A percentile compares a stretch with the other conserved stretches of the same genome.
These are phyloP conservation scores for Fusarium decemcellulare DNA, from an alignment of 2,329 filamentous ascomycete genomes.

Conservation along the genomic window DNA sequence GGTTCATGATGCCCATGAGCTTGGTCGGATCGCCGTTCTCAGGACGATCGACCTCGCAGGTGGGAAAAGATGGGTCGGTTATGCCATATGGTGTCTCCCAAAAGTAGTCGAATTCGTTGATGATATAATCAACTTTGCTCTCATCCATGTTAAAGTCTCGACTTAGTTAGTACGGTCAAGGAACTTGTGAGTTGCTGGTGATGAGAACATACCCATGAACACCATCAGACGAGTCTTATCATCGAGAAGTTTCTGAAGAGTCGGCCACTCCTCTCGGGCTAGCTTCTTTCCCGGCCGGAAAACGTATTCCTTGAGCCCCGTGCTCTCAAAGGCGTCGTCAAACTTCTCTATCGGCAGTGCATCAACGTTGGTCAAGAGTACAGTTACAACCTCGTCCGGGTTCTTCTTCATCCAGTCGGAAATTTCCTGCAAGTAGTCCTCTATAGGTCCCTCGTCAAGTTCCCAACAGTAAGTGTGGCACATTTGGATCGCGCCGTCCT, in stretches of 20 bases:
- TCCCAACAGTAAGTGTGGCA: slow-evolving; percentile 76
- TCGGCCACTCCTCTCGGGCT: slow-evolving; percentile 74
- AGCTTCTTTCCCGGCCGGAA: slow-evolving; percentile 64
- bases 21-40: slow-evolving; percentile 41
- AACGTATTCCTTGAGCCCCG: slow-evolving; percentile 69
- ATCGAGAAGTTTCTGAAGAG: slow-evolving; percentile 75
- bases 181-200: background rate
- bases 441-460: slow-evolving; percentile 71
- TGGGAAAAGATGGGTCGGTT: slow-evolving; percentile 70
- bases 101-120: slow-evolving; percentile 74
- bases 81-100: slow-evolving; percentile 83
- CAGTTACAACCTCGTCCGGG: slow-evolving; percentile 72
- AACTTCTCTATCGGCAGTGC: slow-evolving; percentile 69
- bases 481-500: slow-evolving; percentile 66
- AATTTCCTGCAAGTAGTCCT: slow-evolving; percentile 68
- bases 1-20: slow-evolving; percentile 48
- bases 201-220: slow-evolving; percentile 71
- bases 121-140: slow-evolving; percentile 70
- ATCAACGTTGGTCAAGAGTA: slow-evolving; percentile 75
- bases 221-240: slow-evolving; percentile 75
- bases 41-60: slow-evolving; percentile 77
- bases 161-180: slow-evolving; percentile 27
- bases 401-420: slow-evolving; percentile 73
- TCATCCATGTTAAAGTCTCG: slow-evolving; percentile 71
- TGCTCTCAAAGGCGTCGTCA: slow-evolving; percentile 65